A percentile compares a stretch with the other conserved stretches of the same genome.
These are phyloP conservation scores for Daldinia caldariorum DNA, from an alignment of 495 filamentous ascomycete species.

Conservation along the genomic window DNA sequence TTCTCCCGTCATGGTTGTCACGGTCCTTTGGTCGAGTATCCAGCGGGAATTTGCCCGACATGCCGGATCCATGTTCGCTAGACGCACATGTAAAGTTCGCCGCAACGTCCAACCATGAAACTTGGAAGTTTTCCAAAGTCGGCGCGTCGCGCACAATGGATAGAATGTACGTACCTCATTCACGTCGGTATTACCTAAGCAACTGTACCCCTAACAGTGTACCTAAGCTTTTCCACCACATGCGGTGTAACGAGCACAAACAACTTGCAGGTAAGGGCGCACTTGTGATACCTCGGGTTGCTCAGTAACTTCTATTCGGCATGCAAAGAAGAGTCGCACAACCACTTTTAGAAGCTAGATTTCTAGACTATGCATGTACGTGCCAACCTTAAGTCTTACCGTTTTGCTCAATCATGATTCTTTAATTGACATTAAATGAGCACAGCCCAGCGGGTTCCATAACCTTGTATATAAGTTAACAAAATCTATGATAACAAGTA, in stretches of 20 bases:
- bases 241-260: slow-evolving; percentile 37
- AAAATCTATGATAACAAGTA: background rate
- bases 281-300: slow-evolving; percentile 10
- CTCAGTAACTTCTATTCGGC: background rate
- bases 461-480: background rate
- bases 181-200: background rate
- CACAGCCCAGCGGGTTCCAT: background rate
- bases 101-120: background rate
- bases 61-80: slow-evolving; percentile 7
- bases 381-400: background rate
- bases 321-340: slow-evolving; percentile 3
- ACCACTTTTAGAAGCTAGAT: background rate
- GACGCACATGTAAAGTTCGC: slow-evolving; percentile 1
- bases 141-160: slow-evolving; percentile 20
- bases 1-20: slow-evolving; percentile 8
- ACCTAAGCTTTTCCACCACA: background rate
- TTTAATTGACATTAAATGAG: no score
- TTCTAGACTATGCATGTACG: background rate
- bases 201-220: background rate
- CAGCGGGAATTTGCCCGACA: slow-evolving; percentile 23
- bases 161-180: background rate
- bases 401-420: background rate
- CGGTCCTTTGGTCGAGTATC: slow-evolving; percentile 25
- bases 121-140: slow-evolving; percentile 2
- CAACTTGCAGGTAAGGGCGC: slow-evolving; percentile 13